Evolutionary conservation across 116 monocot species (phyloP).

Genomic region (Trichopus zeylanicus): DNA sequence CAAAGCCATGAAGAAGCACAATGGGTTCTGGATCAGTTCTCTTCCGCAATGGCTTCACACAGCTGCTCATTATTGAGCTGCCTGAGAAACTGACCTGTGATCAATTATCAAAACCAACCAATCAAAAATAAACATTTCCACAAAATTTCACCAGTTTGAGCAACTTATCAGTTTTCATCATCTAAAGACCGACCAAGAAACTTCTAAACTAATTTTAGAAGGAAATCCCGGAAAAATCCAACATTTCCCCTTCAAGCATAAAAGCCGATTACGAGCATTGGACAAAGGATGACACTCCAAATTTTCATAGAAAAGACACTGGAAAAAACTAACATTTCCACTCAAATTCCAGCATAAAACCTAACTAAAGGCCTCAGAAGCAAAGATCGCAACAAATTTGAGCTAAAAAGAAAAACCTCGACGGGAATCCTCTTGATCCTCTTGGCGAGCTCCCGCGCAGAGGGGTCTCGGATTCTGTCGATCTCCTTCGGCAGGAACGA

Average conservation of each 20-base stretch:
- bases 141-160: neutral
- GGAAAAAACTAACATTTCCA: neutral
- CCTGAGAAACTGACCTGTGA: constrained; percentile 49
- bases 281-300: no score
- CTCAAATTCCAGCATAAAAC: neutral
- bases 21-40: constrained; percentile 37
- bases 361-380: neutral
- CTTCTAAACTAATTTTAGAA: neutral
- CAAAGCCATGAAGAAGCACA: constrained; percentile 94
- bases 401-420: neutral
- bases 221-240: neutral
- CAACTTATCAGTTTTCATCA: neutral
- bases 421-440: constrained; percentile 86
- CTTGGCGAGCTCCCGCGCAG: constrained; percentile 60
- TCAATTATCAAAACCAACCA: neutral
- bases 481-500: constrained; percentile 84
- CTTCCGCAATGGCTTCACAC: constrained; percentile 54
- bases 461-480: constrained; percentile 57
- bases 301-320: neutral
- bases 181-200: neutral
- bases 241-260: no score
- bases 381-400: neutral
- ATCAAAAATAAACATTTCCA: neutral
- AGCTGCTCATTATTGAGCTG: constrained; percentile 72
- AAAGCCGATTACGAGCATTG: no score